Base-by-base conservation (phyloP, 345 rosid species). In the Stellera chamaejasme region DNA sequence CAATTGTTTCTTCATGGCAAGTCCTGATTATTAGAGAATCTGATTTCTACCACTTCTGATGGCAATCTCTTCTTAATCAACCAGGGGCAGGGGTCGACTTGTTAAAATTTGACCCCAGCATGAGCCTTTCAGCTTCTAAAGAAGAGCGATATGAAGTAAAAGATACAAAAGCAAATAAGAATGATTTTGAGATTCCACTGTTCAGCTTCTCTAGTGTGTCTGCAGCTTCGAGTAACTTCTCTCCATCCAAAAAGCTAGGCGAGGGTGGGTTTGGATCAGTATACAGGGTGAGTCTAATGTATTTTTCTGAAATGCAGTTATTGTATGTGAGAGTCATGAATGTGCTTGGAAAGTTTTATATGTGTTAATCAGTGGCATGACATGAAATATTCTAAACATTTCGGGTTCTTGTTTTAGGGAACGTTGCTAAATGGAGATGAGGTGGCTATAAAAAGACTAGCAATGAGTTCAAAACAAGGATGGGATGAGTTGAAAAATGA, bases 191-290 rank as follows among this genome's bases (percentile, higher is more conserved):
- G 27, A 58, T 47, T 48, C 62, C 62, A 10, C 10, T 58, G 32
- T 58, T 58, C 53, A 58, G 62, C 45, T 47, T 58, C 23, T 58
- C 62, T 1, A 58, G 62, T n/a, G 53, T 32, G 2, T 48, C 28
- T 14, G 53, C 53, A 27, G 62, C 62, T 12, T 32, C 62, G 13
- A 25, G 47, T 16, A 16, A 48, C 16, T 58, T 48, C 62, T 58
- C 53, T 2, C 2, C 32, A 27, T 58, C 62, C 16, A 58, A 58
- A 0, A 58, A 58, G 19, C 61, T 58, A 45, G 61, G 61, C 28
- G 61, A 58, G 52, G 61, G 61, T 47, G 61, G 61, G 11, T 58
- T 58, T 58, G 61, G 61, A 47, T 52, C 61, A 15, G 61, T 58
- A 2, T 58, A 58, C 53, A 48, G 47, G 62, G 54, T 59, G 39